Conservation (phyloP, 2,329 filamentous ascomycete genomes). For the Botryotinia convoluta region DNA sequence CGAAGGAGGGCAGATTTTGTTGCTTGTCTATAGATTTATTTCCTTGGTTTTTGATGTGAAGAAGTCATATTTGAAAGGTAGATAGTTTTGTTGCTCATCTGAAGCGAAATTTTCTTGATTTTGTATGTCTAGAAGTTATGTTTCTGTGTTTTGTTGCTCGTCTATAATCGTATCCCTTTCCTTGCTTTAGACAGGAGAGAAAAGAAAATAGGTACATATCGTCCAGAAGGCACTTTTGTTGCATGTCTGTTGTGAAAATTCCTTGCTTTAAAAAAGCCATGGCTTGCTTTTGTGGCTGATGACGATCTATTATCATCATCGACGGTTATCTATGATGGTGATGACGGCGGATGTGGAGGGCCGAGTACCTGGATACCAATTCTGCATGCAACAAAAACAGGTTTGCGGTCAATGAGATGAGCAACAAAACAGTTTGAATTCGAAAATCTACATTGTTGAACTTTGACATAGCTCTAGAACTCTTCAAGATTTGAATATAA, state of each 20-base stretch:
- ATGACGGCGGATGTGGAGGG: not conserved
- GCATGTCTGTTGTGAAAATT: not conserved
- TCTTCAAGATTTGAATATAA: not conserved
- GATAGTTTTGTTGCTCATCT: not conserved
- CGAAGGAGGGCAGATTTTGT: not conserved
- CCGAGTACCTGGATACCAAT: not conserved
- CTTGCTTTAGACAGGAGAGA: not conserved
- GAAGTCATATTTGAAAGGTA: not conserved
- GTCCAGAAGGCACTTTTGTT: not conserved
- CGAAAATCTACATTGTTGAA: not conserved
- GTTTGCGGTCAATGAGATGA: constrained; percentile 8
- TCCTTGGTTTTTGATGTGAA: not conserved
- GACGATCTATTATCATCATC: not conserved
- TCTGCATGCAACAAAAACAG: not conserved
- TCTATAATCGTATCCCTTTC: not conserved
- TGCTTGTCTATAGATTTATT: not conserved
- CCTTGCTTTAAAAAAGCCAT: not conserved
- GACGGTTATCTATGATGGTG: not conserved
- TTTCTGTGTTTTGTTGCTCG: not conserved
- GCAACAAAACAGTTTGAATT: not conserved
- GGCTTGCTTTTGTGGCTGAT: not conserved
- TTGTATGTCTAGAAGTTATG: not conserved
- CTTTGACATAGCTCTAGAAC: not conserved
- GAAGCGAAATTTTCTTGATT: not conserved
- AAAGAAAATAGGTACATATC: not conserved